A percentile compares a stretch with the other conserved stretches of the same genome.
Evolutionary conservation across 352 stramenopile genomes (phyloP).

Genomic region (Hyaloperonospora arabidopsidis): DNA sequence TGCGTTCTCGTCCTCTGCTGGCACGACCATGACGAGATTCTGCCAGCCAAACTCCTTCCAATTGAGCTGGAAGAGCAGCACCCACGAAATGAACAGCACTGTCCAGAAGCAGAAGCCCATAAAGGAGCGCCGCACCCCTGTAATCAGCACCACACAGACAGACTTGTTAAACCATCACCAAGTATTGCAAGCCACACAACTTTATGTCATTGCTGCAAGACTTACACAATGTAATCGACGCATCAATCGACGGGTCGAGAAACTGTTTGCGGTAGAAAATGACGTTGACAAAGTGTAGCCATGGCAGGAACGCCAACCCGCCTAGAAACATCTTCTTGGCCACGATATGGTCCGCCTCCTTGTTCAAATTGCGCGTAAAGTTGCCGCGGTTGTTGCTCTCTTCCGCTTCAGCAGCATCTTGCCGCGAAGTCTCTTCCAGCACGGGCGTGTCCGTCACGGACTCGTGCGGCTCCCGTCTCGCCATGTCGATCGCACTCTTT

Average conservation of each 20-base stretch:
- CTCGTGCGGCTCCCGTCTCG: slow-evolving; percentile 18
- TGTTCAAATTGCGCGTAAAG: slow-evolving; percentile 83
- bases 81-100: slow-evolving; percentile 66
- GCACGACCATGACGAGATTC: slow-evolving; percentile 71
- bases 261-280: slow-evolving; percentile 81
- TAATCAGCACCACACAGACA: neutral
- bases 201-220: neutral
- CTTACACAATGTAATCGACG: slow-evolving; percentile 71
- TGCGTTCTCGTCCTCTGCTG: slow-evolving; percentile 47
- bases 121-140: slow-evolving; percentile 72
- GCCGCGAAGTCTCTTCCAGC: slow-evolving; percentile 36
- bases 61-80: slow-evolving; percentile 74
- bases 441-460: slow-evolving; percentile 45
- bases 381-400: slow-evolving; percentile 75
- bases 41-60: slow-evolving; percentile 82
- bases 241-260: slow-evolving; percentile 52
- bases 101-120: slow-evolving; percentile 66
- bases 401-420: slow-evolving; percentile 11
- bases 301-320: slow-evolving; percentile 60
- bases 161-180: neutral
- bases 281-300: slow-evolving; percentile 78
- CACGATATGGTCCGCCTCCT: slow-evolving; percentile 60
- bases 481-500: slow-evolving; percentile 14
- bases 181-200: no score
- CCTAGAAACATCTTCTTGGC: slow-evolving; percentile 83